Evolutionary conservation across 768 basidiomycete genomes (phyloP).

Genomic region (Amanita rimosa): DNA sequence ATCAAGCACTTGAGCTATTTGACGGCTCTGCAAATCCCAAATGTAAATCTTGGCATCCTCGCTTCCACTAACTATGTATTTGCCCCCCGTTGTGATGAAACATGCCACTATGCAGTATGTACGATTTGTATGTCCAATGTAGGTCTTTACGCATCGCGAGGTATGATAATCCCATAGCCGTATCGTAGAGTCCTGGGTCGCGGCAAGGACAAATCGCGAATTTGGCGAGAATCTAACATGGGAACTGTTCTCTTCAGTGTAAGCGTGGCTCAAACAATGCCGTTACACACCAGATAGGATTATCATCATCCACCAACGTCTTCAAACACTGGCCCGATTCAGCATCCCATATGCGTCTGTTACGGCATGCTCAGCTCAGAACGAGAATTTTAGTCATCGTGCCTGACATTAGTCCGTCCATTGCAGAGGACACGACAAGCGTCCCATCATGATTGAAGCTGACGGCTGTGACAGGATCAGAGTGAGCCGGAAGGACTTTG

Average conservation of each 20-base stretch:
- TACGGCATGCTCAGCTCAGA: background rate
- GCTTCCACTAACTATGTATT: constrained; percentile 77
- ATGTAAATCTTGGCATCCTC: constrained; percentile 85
- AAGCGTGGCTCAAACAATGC: background rate
- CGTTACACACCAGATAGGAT: constrained; percentile 67
- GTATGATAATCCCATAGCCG: constrained; percentile 92
- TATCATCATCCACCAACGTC: constrained; percentile 93
- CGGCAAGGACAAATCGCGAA: constrained; percentile 78
- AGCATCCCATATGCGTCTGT: constrained; percentile 94
- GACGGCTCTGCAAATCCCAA: constrained; percentile 81
- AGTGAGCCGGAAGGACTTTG: constrained; percentile 88
- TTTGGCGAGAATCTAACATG: constrained; percentile 90
- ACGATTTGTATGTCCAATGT: constrained; percentile 76
- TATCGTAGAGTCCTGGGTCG: constrained; percentile 91
- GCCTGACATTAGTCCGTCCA: constrained; percentile 92
- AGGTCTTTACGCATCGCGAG: constrained; percentile 88
- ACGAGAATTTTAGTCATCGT: background rate
- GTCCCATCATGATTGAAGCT: constrained; percentile 93
- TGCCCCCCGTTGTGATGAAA: constrained; percentile 48
- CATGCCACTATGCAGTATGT: constrained; percentile 71
- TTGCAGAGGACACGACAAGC: constrained; percentile 87
- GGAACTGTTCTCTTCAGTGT: constrained; percentile 35
- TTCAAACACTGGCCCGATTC: constrained; percentile 97
- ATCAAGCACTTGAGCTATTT: constrained; percentile 63
- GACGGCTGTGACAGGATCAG: constrained; percentile 93